Percentiles rank a stretch among this genome's conserved stretches.
Evolutionary conservation across 257 asterid genomes (phyloP).

Genomic region (Lavandula angustifolia): DNA sequence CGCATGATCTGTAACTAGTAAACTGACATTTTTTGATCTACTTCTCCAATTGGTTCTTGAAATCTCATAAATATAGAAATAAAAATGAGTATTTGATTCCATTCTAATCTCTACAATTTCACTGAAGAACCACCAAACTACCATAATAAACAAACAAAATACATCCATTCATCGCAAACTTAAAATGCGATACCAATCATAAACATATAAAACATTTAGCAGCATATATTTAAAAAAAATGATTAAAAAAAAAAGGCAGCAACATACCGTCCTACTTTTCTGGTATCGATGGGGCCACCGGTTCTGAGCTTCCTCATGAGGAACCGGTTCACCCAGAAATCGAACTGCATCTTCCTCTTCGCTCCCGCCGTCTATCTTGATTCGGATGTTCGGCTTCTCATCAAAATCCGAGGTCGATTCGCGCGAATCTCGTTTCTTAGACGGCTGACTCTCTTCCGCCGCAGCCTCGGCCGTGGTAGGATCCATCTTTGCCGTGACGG

Average conservation of each 20-base stretch:
- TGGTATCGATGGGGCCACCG: conserved; percentile 63
- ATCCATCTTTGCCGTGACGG: conserved; percentile 17
- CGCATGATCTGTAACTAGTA: no score
- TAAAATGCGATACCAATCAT: background rate
- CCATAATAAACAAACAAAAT: background rate
- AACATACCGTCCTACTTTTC: conserved; percentile 18
- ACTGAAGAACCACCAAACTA: background rate
- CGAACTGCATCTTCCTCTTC: conserved; percentile 16
- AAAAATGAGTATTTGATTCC: background rate
- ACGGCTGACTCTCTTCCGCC: background rate
- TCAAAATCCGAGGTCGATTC: conserved; percentile 6
- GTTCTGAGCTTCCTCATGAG: conserved; percentile 41
- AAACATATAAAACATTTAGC: background rate
- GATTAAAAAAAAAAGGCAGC: background rate
- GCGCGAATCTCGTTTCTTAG: conserved; percentile 12
- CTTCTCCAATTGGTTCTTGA: background rate
- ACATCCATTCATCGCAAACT: background rate
- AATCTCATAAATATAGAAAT: no score
- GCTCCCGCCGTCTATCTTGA: background rate
- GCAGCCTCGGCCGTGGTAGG: conserved; percentile 18
- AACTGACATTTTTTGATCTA: background rate
- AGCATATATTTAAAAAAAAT: background rate
- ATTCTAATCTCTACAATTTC: background rate
- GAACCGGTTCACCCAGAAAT: conserved; percentile 44
- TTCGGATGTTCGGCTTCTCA: conserved; percentile 11